A percentile compares a stretch with the other conserved stretches of the same genome.
phyloP scores from a whole-genome alignment of 176 grass and related monocot species.

The Aegilops longissima region DNA sequence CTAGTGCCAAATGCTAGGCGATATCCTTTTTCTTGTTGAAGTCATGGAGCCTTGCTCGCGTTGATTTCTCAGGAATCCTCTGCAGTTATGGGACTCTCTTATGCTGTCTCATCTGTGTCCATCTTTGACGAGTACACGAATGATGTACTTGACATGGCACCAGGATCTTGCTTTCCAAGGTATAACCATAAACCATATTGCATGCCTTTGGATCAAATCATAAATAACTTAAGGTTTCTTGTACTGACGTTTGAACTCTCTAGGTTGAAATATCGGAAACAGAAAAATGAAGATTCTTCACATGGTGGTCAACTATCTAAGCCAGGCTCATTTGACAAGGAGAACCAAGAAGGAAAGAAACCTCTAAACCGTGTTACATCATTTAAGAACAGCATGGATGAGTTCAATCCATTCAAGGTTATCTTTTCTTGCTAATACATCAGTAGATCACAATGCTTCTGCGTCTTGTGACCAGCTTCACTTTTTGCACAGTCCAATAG shows the following conservation, averaged over 20 bases:
- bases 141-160: constrained; percentile 90
- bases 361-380: constrained; percentile 66
- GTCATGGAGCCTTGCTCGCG: constrained; percentile 15
- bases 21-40: not conserved
- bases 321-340: constrained; percentile 54
- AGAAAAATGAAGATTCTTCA: constrained; percentile 37
- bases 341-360: constrained; percentile 67
- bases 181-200: constrained; percentile 26
- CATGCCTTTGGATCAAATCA: not conserved
- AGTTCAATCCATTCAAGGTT: constrained; percentile 95
- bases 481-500: not conserved
- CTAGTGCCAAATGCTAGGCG: not conserved
- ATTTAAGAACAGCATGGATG: constrained; percentile 77
- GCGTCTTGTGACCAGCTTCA: constrained; percentile 6
- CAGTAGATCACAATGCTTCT: not conserved
- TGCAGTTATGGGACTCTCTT: constrained; percentile 62
- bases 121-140: constrained; percentile 98
- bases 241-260: constrained; percentile 30
- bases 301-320: constrained; percentile 39
- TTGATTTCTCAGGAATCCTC: constrained; percentile 76
- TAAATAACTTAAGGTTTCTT: constrained; percentile 9
- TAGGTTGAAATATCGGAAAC: constrained; percentile 74
- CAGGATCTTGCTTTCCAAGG: constrained; percentile 95
- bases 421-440: constrained; percentile 19
- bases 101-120: constrained; percentile 73